These are phyloP conservation scores for Maudiozyma saulgeensis DNA, from an alignment of 805 yeast species.

Conservation along the genomic window DNA sequence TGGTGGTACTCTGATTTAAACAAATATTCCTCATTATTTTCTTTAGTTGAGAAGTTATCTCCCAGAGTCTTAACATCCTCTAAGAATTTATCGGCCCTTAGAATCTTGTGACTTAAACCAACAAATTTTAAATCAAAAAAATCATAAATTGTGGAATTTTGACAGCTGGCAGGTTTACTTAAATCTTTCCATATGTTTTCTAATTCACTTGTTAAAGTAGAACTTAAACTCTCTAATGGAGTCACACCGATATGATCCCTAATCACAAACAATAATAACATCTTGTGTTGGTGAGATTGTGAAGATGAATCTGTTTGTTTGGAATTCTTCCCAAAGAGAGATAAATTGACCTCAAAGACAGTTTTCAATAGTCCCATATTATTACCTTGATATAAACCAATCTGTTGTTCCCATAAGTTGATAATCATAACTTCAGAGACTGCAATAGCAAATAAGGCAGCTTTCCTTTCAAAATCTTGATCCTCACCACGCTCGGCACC, in stretches of 20 bases:
- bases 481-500: slow-evolving; percentile 98
- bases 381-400: slow-evolving; percentile 95
- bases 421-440: slow-evolving; percentile 85
- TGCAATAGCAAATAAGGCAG: slow-evolving; percentile 88
- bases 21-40: slow-evolving; percentile 25
- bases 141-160: slow-evolving; percentile 42
- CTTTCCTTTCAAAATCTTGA: slow-evolving; percentile 94
- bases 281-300: slow-evolving; percentile 39
- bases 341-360: slow-evolving; percentile 88
- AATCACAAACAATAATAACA: slow-evolving; percentile 73
- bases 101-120: slow-evolving; percentile 74
- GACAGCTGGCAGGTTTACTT: slow-evolving; percentile 60
- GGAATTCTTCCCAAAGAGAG: slow-evolving; percentile 62
- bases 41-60: slow-evolving; percentile 39
- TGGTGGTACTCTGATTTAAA: slow-evolving; percentile 73
- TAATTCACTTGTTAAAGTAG: slow-evolving; percentile 63
- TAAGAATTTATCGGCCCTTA: slow-evolving; percentile 50
- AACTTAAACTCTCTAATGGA: slow-evolving; percentile 60
- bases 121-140: slow-evolving; percentile 80
- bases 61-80: slow-evolving; percentile 54
- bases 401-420: slow-evolving; percentile 95
- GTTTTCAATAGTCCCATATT: slow-evolving; percentile 92
- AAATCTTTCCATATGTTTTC: slow-evolving; percentile 68
- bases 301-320: not conserved
- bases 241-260: slow-evolving; percentile 88